Conservation (phyloP, 1,284 basidiomycete genomes). For the Baeospora myosura region DNA sequence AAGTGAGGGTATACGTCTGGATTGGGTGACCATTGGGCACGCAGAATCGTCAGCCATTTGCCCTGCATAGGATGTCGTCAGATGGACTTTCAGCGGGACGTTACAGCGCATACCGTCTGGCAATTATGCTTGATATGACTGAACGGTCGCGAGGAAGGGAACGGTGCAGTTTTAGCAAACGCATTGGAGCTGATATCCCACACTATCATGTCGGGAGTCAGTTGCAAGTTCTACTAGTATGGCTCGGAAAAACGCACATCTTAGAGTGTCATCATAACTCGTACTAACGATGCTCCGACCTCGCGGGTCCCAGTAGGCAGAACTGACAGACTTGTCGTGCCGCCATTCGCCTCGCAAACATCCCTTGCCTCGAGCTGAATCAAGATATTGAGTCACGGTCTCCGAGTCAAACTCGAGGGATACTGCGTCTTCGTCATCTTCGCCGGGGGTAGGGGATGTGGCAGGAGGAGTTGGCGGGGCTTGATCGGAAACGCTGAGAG, state of each 20-base stretch:
- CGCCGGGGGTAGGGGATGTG: slow-evolving; percentile 18
- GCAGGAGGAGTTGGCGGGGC: slow-evolving; percentile 19
- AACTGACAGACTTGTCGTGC: slow-evolving; percentile 70
- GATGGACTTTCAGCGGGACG: not conserved
- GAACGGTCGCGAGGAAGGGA: slow-evolving; percentile 58
- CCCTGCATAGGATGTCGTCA: slow-evolving; percentile 37
- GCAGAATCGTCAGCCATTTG: slow-evolving; percentile 68
- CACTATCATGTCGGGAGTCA: slow-evolving; percentile 35
- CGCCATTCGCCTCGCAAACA: slow-evolving; percentile 53
- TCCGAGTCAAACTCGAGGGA: slow-evolving; percentile 43
- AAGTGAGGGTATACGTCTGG: slow-evolving; percentile 74
- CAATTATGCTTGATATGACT: slow-evolving; percentile 60
- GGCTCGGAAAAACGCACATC: slow-evolving; percentile 40
- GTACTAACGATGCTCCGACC: slow-evolving; percentile 73
- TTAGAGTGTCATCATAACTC: slow-evolving; percentile 68
- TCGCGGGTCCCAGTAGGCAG: slow-evolving; percentile 75
- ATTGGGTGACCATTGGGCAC: slow-evolving; percentile 70
- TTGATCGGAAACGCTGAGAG: slow-evolving; percentile 23
- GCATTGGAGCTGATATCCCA: slow-evolving; percentile 56
- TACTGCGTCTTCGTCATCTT: slow-evolving; percentile 10
- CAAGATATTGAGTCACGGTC: slow-evolving; percentile 38
- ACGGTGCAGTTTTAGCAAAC: slow-evolving; percentile 37
- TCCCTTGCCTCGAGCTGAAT: slow-evolving; percentile 43
- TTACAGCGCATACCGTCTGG: slow-evolving; percentile 50
- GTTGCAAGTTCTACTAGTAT: slow-evolving; percentile 2